A percentile compares a stretch with the other conserved stretches of the same genome.
phyloP scores from a whole-genome alignment of 345 rosid genomes.

The Lepidium aucheri region DNA sequence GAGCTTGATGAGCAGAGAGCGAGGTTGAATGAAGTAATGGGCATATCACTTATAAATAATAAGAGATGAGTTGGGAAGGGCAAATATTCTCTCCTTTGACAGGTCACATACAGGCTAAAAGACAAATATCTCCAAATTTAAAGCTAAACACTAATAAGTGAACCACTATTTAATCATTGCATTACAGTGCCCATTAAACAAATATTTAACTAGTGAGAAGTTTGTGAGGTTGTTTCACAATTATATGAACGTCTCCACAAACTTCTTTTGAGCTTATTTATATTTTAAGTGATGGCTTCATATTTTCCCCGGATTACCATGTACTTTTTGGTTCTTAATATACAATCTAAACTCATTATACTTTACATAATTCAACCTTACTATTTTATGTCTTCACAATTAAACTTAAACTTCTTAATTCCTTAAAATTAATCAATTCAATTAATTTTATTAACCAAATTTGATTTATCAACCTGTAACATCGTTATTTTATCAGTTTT shows the following conservation, averaged over 20 bases:
- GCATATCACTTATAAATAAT: conserved; percentile 22
- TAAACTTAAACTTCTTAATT: no score
- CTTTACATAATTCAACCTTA: no score
- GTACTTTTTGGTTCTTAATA: no score
- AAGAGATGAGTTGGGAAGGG: conserved; percentile 21
- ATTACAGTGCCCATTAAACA: conserved; percentile 6
- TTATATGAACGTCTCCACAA: conserved; percentile 2
- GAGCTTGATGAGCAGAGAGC: conserved; percentile 14
- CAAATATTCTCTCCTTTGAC: conserved; percentile 28
- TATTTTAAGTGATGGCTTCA: no score
- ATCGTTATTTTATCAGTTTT: no score
- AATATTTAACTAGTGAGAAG: neutral
- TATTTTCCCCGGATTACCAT: no score
- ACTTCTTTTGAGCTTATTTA: neutral
- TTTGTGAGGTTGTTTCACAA: neutral
- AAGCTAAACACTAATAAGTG: conserved; percentile 18
- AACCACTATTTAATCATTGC: conserved; percentile 21
- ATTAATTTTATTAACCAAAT: no score
- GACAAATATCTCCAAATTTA: conserved; percentile 23
- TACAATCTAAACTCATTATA: no score
- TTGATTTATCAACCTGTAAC: no score
- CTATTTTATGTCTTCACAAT: no score
- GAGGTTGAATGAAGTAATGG: conserved; percentile 19
- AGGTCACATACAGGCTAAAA: conserved; percentile 32
- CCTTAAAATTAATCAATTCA: no score